These are phyloP conservation scores for Salinomyces thailandicus DNA, from an alignment of 2,329 filamentous ascomycete genomes.

Conservation along the genomic window DNA sequence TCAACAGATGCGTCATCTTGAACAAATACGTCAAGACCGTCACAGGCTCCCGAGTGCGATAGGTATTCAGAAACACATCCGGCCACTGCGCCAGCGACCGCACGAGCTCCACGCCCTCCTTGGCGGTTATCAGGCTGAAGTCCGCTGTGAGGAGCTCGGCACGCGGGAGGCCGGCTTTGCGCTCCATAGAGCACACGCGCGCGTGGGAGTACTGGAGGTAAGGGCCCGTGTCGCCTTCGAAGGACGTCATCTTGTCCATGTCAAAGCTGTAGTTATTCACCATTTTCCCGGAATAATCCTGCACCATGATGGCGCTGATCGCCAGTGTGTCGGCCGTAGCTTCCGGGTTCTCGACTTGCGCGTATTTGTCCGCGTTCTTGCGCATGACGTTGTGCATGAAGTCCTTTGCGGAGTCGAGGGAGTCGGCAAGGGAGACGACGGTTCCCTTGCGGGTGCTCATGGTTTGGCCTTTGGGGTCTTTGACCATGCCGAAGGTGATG, in stretches of 20 bases:
- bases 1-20: conserved; percentile 74
- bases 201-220: conserved; percentile 78
- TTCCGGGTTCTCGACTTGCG: conserved; percentile 74
- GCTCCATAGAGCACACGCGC: conserved; percentile 51
- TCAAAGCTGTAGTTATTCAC: conserved; percentile 63
- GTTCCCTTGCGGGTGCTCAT: conserved; percentile 54
- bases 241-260: conserved; percentile 71
- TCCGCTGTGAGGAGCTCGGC: conserved; percentile 52
- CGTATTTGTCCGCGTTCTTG: conserved; percentile 82
- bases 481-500: conserved; percentile 57
- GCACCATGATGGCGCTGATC: conserved; percentile 93
- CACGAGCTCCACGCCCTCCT: conserved; percentile 62
- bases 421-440: conserved; percentile 38
- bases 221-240: conserved; percentile 75
- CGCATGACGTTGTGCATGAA: conserved; percentile 98
- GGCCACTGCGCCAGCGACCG: conserved; percentile 75
- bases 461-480: conserved; percentile 36
- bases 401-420: conserved; percentile 55
- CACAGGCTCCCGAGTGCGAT: conserved; percentile 70
- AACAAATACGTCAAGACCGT: conserved; percentile 65
- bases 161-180: conserved; percentile 45
- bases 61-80: conserved; percentile 71
- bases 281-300: conserved; percentile 95
- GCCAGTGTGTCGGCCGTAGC: conserved; percentile 77
- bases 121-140: conserved; percentile 57